phyloP scores from a whole-genome alignment of 148 eudicot species.

The Oxyria digyna region DNA sequence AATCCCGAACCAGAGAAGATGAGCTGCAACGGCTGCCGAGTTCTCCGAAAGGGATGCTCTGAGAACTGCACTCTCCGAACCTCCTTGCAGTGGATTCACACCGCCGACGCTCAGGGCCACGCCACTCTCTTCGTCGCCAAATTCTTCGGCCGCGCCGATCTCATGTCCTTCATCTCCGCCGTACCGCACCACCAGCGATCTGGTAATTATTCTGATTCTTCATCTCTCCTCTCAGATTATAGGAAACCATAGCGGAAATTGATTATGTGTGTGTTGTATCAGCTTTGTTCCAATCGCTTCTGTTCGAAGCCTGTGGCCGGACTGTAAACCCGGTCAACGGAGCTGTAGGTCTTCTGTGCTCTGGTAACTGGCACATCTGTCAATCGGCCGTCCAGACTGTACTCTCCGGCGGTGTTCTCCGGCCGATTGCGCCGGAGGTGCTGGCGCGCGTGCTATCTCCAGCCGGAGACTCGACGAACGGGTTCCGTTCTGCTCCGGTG shows the following conservation, averaged over 20 bases:
- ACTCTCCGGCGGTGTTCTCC: constrained; percentile 32
- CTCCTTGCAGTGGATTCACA: constrained; percentile 42
- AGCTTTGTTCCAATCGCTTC: constrained; percentile 45
- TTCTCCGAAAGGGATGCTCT: constrained; percentile 41
- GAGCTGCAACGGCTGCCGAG: constrained; percentile 75
- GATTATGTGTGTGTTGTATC: background rate
- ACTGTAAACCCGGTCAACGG: constrained; percentile 57
- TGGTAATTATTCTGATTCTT: constrained; percentile 19
- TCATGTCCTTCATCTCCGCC: constrained; percentile 45
- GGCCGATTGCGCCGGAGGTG: constrained; percentile 15
- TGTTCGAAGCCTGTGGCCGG: constrained; percentile 63
- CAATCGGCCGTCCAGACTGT: constrained; percentile 44
- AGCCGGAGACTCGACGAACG: background rate
- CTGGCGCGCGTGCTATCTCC: constrained; percentile 6
- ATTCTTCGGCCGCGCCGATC: constrained; percentile 62
- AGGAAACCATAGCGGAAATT: background rate
- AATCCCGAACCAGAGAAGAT: constrained; percentile 13
- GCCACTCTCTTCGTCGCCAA: constrained; percentile 59
- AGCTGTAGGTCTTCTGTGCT: constrained; percentile 38
- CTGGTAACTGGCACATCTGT: constrained; percentile 51
- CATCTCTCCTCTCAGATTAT: background rate
- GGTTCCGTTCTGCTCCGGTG: background rate
- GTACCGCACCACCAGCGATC: constrained; percentile 32
- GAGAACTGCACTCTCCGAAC: constrained; percentile 40
- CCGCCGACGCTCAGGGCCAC: constrained; percentile 35